These are phyloP conservation scores for Daldinia eschscholtzii DNA, from an alignment of 2,329 filamentous ascomycete genomes.

Conservation along the genomic window DNA sequence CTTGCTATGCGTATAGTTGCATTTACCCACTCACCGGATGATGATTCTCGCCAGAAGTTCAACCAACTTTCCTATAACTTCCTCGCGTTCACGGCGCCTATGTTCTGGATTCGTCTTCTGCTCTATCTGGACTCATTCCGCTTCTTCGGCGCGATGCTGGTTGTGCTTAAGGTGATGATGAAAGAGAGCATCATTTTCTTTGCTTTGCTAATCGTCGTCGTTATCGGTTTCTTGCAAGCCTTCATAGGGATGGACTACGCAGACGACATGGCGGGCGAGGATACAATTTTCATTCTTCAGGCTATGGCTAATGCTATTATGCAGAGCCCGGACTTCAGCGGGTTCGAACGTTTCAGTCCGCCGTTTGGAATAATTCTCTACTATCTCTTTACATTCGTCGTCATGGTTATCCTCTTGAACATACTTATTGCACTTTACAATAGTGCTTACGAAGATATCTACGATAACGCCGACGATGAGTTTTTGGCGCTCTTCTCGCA, in stretches of 20 bases:
- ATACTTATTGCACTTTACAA: conserved; percentile 98
- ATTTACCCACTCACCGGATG: conserved; percentile 68
- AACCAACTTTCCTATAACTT: conserved; percentile 94
- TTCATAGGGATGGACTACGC: conserved; percentile 92
- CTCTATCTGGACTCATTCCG: conserved; percentile 93
- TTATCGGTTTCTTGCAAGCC: conserved; percentile 90
- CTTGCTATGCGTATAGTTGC: conserved; percentile 85
- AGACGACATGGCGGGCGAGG: conserved; percentile 76
- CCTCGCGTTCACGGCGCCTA: conserved; percentile 89
- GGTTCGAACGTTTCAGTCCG: conserved; percentile 90
- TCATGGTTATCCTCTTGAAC: conserved; percentile 93
- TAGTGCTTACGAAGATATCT: conserved; percentile 94
- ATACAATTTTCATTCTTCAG: conserved; percentile 80
- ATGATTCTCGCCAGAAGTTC: conserved; percentile 68
- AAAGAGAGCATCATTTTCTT: conserved; percentile 97
- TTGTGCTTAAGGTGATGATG: conserved; percentile 96
- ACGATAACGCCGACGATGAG: conserved; percentile 92
- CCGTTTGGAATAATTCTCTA: conserved; percentile 96
- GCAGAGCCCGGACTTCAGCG: conserved; percentile 88
- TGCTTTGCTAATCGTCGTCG: conserved; percentile 84
- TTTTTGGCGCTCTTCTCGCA: conserved; percentile 93
- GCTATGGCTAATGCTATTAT: conserved; percentile 92
- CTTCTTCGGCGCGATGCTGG: conserved; percentile 98
- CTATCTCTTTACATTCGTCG: conserved; percentile 96
- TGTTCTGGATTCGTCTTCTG: conserved; percentile 96